Evolutionary conservation across 352 stramenopile species (phyloP), one percentile per base, ranked within the genome.

Genomic region (Aphanomyces euteiches): DNA sequence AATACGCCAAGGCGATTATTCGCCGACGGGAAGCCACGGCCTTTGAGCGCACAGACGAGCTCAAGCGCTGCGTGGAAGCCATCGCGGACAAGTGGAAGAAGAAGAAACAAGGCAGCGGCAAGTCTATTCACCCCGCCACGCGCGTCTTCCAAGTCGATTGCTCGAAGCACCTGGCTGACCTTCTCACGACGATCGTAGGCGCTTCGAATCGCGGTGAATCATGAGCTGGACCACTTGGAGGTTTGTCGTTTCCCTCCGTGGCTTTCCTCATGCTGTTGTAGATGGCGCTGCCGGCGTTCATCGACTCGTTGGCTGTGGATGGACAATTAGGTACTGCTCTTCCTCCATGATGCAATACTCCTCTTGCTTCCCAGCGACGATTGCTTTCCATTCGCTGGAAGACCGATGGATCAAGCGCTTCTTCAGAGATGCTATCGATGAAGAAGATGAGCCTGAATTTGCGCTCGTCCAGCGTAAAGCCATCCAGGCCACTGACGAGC

Each of bases 351-450:
- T 56, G 43, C 21, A 1, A n/a, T 45, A 7, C 38, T 36, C 10
- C 7, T 47, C 8, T 41, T n/a, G 8, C 19, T 39, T 19, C 6
- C 2, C 67, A 89, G 83, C 79, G 19, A 89, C 85, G 7, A 93
- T 93, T 65, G 86, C 86, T 56, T 93, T 93, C 67, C 86, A 93
- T 77, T 93, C 86, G 5, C 76, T 93, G 15, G 86, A 93, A 57
- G 86, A 93, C 64, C 84, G 86, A 15, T 84, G 84, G 36, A 93
- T 93, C 69, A 93, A 93, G 75, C 70, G 78, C 7, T 79, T 91
- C 21, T 91, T 93, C 64, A 80, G 86, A 7, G 71, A 80, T 38
- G 68, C 90, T 59, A 82, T 92, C 19, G 77, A 81, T 0, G 72
- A 82, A 5, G 66, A 76, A 5, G 72, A 79, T 8, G 73, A 78